phyloP scores from a whole-genome alignment of 2,329 filamentous ascomycete genomes.

The Colletotrichum sp. region DNA sequence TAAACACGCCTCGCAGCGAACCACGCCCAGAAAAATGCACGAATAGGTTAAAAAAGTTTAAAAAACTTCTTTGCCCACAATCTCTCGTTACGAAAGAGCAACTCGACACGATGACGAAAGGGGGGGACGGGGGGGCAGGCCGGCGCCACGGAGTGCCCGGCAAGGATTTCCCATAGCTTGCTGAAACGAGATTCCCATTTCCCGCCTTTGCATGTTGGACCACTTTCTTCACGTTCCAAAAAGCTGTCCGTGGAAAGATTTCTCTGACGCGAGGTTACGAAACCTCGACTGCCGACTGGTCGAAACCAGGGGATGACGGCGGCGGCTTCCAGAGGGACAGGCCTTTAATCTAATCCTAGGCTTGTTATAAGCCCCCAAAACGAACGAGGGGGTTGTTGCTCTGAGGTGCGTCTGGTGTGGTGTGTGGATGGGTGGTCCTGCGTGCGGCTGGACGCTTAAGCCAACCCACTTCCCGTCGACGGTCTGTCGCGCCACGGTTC shows the following conservation, averaged over 20 bases:
- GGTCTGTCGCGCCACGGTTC: neutral
- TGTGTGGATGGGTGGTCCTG: neutral
- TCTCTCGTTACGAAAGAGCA: neutral
- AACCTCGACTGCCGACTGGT: neutral
- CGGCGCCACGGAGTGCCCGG: neutral
- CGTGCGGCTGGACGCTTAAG: neutral
- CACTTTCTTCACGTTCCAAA: neutral
- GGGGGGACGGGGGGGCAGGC: neutral
- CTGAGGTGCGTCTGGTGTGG: neutral
- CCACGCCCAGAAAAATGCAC: neutral
- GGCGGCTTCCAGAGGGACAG: neutral
- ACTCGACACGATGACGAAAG: neutral
- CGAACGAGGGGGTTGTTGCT: neutral
- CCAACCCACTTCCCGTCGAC: conserved; percentile 2
- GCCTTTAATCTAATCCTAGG: conserved; percentile 5
- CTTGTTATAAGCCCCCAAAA: neutral
- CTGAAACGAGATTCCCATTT: neutral
- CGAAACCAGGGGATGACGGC: neutral
- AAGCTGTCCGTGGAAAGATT: neutral
- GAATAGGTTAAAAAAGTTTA: conserved; percentile 1
- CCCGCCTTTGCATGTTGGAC: neutral
- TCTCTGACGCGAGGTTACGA: neutral
- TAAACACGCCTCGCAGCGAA: neutral
- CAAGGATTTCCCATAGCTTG: neutral
- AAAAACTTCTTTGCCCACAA: neutral